These are phyloP conservation scores for Venturia nashicola DNA, from an alignment of 2,329 filamentous ascomycete genomes.

Conservation along the genomic window DNA sequence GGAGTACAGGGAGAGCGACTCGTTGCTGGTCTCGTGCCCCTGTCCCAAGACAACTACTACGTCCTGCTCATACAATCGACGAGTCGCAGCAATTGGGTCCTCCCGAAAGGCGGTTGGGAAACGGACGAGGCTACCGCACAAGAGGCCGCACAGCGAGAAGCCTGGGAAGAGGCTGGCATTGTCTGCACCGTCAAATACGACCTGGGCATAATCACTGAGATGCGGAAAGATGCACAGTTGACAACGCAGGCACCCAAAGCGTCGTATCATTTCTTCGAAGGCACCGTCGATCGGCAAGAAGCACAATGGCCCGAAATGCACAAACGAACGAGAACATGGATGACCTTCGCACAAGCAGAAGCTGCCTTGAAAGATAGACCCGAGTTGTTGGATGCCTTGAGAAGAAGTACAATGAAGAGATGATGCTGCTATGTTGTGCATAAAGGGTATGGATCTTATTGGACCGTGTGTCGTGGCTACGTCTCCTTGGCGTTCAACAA, in stretches of 20 bases:
- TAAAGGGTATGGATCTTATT: not conserved
- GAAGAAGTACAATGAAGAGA: slow-evolving; percentile 9
- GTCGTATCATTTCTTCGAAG: slow-evolving; percentile 74
- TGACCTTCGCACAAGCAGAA: slow-evolving; percentile 71
- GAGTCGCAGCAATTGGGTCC: slow-evolving; percentile 82
- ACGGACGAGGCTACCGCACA: slow-evolving; percentile 79
- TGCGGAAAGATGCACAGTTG: slow-evolving; percentile 44
- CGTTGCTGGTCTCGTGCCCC: slow-evolving; percentile 85
- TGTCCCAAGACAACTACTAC: slow-evolving; percentile 73
- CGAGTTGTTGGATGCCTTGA: slow-evolving; percentile 75
- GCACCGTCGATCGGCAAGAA: slow-evolving; percentile 75
- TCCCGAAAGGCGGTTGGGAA: slow-evolving; percentile 97
- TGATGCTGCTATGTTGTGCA: not conserved
- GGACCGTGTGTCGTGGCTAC: not conserved
- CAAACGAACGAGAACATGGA: slow-evolving; percentile 85
- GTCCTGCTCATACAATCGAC: slow-evolving; percentile 92
- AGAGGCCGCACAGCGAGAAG: slow-evolving; percentile 75
- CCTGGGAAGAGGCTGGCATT: slow-evolving; percentile 97
- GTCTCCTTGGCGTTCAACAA: not conserved
- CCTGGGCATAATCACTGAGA: slow-evolving; percentile 76
- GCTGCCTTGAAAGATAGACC: slow-evolving; percentile 65
- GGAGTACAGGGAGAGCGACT: slow-evolving; percentile 84
- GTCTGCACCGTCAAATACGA: slow-evolving; percentile 73
- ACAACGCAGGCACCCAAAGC: slow-evolving; percentile 57
- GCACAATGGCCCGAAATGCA: slow-evolving; percentile 85